Percentiles rank a stretch among this genome's conserved stretches.
These are phyloP conservation scores for Stereum hirsutum DNA, from an alignment of 1,284 basidiomycete species.

Conservation along the genomic window DNA sequence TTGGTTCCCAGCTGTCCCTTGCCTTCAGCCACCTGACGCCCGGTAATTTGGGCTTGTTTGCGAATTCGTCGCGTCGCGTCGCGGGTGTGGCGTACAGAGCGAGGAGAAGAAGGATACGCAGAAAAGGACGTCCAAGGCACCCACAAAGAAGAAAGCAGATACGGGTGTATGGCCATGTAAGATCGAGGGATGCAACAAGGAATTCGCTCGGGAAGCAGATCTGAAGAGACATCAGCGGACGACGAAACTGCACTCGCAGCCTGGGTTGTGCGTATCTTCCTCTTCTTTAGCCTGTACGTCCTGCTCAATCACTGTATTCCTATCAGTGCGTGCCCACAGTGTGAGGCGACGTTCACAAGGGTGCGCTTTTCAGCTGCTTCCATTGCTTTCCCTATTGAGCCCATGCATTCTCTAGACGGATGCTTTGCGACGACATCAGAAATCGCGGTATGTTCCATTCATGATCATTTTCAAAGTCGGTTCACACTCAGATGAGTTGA, in stretches of 20 bases:
- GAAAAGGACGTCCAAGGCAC: conserved; percentile 30
- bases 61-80: conserved; percentile 11
- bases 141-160: conserved; percentile 37
- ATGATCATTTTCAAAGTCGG: conserved; percentile 4
- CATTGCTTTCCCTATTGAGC: conserved; percentile 2
- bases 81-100: conserved; percentile 17
- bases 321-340: conserved; percentile 60
- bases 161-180: conserved; percentile 64
- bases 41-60: conserved; percentile 9
- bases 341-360: conserved; percentile 67
- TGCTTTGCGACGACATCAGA: conserved; percentile 27
- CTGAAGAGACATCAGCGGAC: conserved; percentile 70
- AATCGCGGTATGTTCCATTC: conserved; percentile 40
- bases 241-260: conserved; percentile 61
- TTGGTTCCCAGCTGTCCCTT: conserved; percentile 2
- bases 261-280: conserved; percentile 50
- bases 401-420: conserved; percentile 19
- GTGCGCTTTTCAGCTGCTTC: conserved; percentile 29
- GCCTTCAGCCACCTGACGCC: conserved; percentile 12
- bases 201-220: conserved; percentile 71
- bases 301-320: conserved; percentile 7
- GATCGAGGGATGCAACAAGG: conserved; percentile 68
- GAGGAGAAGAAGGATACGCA: conserved; percentile 41
- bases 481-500: not conserved
- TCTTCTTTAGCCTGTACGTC: conserved; percentile 9